These are phyloP conservation scores for Hanseniaspora uvarum DNA, from an alignment of 1,139 yeast genomes.

Conservation along the genomic window DNA sequence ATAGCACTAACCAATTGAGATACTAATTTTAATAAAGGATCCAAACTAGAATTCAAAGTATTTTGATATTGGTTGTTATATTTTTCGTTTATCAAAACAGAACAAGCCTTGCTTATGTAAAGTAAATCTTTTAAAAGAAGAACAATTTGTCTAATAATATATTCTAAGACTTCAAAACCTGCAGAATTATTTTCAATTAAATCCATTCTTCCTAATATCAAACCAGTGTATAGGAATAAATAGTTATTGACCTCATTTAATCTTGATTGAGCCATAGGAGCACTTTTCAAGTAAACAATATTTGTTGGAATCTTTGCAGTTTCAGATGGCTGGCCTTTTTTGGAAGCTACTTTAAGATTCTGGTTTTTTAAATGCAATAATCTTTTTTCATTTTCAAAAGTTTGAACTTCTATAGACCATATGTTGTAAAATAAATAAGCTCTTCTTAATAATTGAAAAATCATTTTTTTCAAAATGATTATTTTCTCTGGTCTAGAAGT, in stretches of 20 bases:
- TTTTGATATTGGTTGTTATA: conserved; percentile 30
- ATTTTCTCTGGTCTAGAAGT: conserved; percentile 57
- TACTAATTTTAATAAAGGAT: conserved; percentile 48
- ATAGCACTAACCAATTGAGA: conserved; percentile 58
- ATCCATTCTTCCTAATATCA: conserved; percentile 63
- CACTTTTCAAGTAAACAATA: conserved; percentile 34
- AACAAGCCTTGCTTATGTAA: conserved; percentile 47
- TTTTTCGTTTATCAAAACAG: conserved; percentile 27
- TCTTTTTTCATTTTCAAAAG: conserved; percentile 29
- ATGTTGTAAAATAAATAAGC: conserved; percentile 63
- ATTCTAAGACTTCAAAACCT: conserved; percentile 59
- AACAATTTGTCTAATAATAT: conserved; percentile 58
- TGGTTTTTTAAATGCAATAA: conserved; percentile 22
- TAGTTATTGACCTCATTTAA: conserved; percentile 66
- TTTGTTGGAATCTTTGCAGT: conserved; percentile 16
- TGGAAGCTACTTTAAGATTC: background rate
- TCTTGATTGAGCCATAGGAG: conserved; percentile 64
- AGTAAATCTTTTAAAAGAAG: conserved; percentile 53
- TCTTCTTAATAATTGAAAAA: conserved; percentile 62
- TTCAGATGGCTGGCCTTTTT: background rate
- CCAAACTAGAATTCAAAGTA: conserved; percentile 45
- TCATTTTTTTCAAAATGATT: conserved; percentile 60
- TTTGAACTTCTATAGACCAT: conserved; percentile 55
- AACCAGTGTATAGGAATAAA: conserved; percentile 57
- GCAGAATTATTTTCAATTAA: conserved; percentile 60